A percentile compares a stretch with the other conserved stretches of the same genome.
These are phyloP conservation scores for Fusarium phyllophilum DNA, from an alignment of 2,329 filamentous ascomycete genomes.

Conservation along the genomic window DNA sequence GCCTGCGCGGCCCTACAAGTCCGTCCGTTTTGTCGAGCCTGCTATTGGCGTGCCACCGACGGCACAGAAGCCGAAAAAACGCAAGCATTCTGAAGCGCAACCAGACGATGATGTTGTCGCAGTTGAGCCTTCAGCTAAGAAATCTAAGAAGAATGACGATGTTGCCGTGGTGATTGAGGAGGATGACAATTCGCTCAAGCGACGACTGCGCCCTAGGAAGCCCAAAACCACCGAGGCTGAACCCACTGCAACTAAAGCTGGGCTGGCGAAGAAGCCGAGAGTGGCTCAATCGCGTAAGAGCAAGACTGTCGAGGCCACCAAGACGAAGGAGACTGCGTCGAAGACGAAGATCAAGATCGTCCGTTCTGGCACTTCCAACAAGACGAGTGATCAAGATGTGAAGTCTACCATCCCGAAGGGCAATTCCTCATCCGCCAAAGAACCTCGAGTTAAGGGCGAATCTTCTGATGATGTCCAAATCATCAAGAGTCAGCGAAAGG, in stretches of 20 bases:
- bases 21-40: slow-evolving; percentile 43
- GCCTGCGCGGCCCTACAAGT: slow-evolving; percentile 28
- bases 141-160: not conserved
- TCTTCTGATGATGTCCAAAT: slow-evolving; percentile 9
- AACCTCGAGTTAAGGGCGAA: slow-evolving; percentile 2
- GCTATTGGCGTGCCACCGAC: slow-evolving; percentile 28
- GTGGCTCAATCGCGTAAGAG: slow-evolving; percentile 3
- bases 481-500: slow-evolving; percentile 19
- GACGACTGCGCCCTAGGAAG: slow-evolving; percentile 39
- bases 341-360: slow-evolving; percentile 13
- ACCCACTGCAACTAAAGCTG: slow-evolving; percentile 1
- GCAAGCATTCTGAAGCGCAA: not conserved
- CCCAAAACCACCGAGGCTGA: slow-evolving; percentile 20
- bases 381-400: not conserved
- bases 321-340: slow-evolving; percentile 1
- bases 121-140: not conserved
- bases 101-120: not conserved
- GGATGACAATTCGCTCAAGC: slow-evolving; percentile 27
- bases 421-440: not conserved
- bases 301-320: slow-evolving; percentile 5
- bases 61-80: slow-evolving; percentile 22
- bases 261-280: slow-evolving; percentile 14
- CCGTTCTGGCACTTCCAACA: slow-evolving; percentile 3
- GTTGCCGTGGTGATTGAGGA: slow-evolving; percentile 1
- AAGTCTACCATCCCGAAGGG: not conserved